Conservation (phyloP, 2,329 filamentous ascomycete genomes). For the Zymoseptoria ardabiliae region DNA sequence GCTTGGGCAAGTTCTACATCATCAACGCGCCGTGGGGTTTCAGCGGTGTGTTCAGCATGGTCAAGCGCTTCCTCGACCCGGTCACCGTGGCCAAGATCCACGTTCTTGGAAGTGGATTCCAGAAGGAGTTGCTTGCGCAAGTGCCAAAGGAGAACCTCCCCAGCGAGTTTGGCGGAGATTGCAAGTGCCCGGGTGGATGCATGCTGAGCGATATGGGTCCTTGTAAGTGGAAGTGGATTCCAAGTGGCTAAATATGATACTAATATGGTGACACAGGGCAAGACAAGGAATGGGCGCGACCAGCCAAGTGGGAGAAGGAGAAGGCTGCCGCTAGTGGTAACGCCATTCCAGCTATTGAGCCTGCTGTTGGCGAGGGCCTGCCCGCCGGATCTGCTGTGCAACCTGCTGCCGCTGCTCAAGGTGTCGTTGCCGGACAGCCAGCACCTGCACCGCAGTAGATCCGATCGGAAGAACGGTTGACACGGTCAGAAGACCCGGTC, state of each 20-base stretch:
- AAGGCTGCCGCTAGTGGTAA: constrained; percentile 29
- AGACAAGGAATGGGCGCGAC: constrained; percentile 59
- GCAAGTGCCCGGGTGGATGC: constrained; percentile 77
- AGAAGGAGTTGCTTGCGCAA: constrained; percentile 76
- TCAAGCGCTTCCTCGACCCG: constrained; percentile 93
- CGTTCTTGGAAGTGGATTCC: constrained; percentile 73
- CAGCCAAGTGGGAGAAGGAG: constrained; percentile 44
- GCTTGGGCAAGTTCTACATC: constrained; percentile 88
- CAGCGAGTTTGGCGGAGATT: constrained; percentile 74
- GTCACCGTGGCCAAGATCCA: constrained; percentile 96
- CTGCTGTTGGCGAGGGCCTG: constrained; percentile 24
- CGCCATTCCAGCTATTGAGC: constrained; percentile 28
- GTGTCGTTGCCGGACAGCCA: constrained; percentile 19
- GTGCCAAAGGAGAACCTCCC: constrained; percentile 87
- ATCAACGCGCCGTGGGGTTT: constrained; percentile 99
- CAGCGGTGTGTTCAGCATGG: constrained; percentile 70
- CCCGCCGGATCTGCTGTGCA: constrained; percentile 15
- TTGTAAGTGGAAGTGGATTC: constrained; percentile 44
- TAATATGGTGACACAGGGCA: constrained; percentile 39
- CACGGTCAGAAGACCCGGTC: no score
- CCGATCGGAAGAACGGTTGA: no score
- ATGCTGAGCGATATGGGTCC: constrained; percentile 81
- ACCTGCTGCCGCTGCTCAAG: constrained; percentile 14
- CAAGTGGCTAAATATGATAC: neutral
- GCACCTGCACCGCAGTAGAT: constrained; percentile 16